phyloP scores from a whole-genome alignment of 2,329 filamentous ascomycete species.

The Chlorencoelia australis region DNA sequence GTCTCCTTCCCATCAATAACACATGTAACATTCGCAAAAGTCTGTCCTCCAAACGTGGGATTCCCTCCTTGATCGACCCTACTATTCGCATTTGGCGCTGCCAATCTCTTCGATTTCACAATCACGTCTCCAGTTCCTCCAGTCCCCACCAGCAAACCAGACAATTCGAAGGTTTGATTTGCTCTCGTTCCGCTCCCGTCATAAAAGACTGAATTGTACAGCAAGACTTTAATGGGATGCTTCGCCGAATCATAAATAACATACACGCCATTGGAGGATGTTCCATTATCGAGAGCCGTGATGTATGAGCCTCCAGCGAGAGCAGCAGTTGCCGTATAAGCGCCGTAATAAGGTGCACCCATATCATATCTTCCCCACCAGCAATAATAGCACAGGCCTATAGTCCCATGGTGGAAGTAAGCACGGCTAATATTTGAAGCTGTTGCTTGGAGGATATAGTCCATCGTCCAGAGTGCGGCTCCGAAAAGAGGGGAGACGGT shows the following conservation, averaged over 20 bases:
- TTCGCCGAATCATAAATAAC: conserved; percentile 14
- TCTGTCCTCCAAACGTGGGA: conserved; percentile 36
- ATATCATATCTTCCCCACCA: conserved; percentile 22
- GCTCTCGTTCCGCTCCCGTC: conserved; percentile 14
- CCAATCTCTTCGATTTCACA: conserved; percentile 22
- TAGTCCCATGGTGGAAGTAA: conserved; percentile 24
- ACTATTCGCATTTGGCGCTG: conserved; percentile 33
- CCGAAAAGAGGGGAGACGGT: conserved; percentile 21
- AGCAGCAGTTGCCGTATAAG: conserved; percentile 18
- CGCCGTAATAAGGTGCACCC: conserved; percentile 24
- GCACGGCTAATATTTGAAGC: conserved; percentile 15
- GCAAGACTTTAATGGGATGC: conserved; percentile 12
- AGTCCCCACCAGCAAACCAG: conserved; percentile 8
- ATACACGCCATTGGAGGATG: conserved; percentile 17
- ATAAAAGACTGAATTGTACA: conserved; percentile 24
- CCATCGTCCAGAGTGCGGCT: conserved; percentile 22
- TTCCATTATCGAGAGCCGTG: conserved; percentile 15
- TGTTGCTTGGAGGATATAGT: conserved; percentile 18
- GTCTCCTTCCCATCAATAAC: conserved; percentile 31
- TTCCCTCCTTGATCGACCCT: conserved; percentile 35
- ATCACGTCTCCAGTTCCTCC: too few relatives aligned
- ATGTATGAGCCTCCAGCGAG: conserved; percentile 20
- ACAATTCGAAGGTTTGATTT: conserved; percentile 15
- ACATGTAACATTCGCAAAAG: conserved; percentile 37
- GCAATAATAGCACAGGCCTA: conserved; percentile 27